These are phyloP conservation scores for Ophiostoma sp. DNA, from an alignment of 2,329 filamentous ascomycete genomes.

Conservation along the genomic window DNA sequence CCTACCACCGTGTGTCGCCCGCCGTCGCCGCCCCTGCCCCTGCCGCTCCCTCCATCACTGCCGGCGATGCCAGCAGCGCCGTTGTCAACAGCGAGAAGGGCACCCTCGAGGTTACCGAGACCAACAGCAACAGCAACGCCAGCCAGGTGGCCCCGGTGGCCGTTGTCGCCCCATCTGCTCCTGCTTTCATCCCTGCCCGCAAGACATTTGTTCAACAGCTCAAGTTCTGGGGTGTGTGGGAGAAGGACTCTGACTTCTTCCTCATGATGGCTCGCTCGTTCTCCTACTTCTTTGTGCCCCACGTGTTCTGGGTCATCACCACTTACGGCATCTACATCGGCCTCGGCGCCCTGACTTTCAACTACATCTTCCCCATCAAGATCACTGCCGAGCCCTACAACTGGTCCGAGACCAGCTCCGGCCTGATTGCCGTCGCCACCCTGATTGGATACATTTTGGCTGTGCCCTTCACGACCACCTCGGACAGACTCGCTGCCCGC, in stretches of 20 bases:
- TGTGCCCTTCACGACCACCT: constrained; percentile 41
- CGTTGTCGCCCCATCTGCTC: not conserved
- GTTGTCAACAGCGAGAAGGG: constrained; percentile 1
- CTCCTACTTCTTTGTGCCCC: constrained; percentile 45
- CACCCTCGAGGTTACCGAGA: not conserved
- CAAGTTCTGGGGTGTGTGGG: constrained; percentile 41
- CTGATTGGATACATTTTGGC: constrained; percentile 38
- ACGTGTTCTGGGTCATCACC: constrained; percentile 46
- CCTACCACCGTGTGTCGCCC: not conserved
- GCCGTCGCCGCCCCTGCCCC: too few relatives aligned
- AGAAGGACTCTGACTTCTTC: constrained; percentile 42
- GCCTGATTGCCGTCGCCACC: constrained; percentile 42
- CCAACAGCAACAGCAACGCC: not conserved
- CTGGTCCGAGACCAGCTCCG: constrained; percentile 43
- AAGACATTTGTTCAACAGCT: constrained; percentile 41
- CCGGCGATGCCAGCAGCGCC: not conserved
- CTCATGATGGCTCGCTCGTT: constrained; percentile 43
- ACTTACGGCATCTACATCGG: constrained; percentile 47
- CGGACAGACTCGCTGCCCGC: constrained; percentile 41
- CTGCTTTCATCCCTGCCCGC: constrained; percentile 32
- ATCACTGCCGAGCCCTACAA: constrained; percentile 43
- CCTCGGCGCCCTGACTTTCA: constrained; percentile 46
- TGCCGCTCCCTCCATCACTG: not conserved
- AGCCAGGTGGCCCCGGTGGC: constrained; percentile 3
- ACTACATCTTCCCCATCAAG: constrained; percentile 46